Base-by-base conservation (phyloP, 2,329 filamentous ascomycete species). In the Cadophora gregata region DNA sequence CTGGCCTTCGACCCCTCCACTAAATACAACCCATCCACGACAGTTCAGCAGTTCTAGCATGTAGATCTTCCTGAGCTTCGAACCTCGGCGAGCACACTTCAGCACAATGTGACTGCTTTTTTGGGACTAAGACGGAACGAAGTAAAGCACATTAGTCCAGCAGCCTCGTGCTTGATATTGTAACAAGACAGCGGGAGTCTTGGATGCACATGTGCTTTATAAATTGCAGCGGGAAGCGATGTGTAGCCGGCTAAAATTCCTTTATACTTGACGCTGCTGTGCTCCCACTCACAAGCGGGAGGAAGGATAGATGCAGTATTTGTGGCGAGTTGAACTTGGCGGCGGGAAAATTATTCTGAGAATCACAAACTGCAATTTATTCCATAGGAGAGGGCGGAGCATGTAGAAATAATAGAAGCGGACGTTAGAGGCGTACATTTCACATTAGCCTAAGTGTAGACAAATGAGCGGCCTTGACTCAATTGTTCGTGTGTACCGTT, bases 141-240 rank as follows among this genome's bases (percentile, higher is more conserved):
- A 47, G 21, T 10, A 10, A 31, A 27, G 38, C 31, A 56, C 7
- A 4, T 8, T n/a, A 38, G 14, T 6, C 14, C 31, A 14, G 2
- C n/a, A 38, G 6, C 29, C 53, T 36, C 53, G 53, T 56, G 53
- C 31, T 56, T 56, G 53, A 56, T 21, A 38, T 16, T 6, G 19
- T 24, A 38, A 38, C 31, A 36, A 56, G 53, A 56, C 53, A 56
- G 19, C n/a, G 42, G 42, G 2, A 6, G 42, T 45, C 38, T 45
- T 16, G 38, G 38, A 45, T 45, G 38, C 38, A 45, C 38, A 45
- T 45, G 2, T 19, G 19, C 38, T 1, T 45, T n/a, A n/a, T n/a
- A n/a, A n/a, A n/a, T n/a, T n/a, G n/a, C n/a, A n/a, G n/a, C n/a
- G n/a, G n/a, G n/a, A n/a, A n/a, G n/a, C n/a, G n/a, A n/a, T n/a